These are phyloP conservation scores for Boletus barrowsii DNA, from an alignment of 768 basidiomycete genomes.

Conservation along the genomic window DNA sequence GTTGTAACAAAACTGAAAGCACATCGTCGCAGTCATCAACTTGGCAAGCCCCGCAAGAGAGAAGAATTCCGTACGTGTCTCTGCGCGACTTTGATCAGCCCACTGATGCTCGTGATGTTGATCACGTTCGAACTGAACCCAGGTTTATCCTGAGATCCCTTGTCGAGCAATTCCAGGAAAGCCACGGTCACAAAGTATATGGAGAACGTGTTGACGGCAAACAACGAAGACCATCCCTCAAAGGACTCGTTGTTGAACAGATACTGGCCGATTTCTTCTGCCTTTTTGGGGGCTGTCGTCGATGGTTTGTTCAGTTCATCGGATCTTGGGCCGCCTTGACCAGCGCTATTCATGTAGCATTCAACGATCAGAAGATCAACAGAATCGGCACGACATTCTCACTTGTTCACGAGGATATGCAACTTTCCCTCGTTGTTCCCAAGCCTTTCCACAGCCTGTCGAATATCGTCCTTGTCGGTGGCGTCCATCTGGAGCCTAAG, in stretches of 20 bases:
- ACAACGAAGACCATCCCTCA: constrained; percentile 61
- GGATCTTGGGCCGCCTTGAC: constrained; percentile 65
- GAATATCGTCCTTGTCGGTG: constrained; percentile 66
- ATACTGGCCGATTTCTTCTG: constrained; percentile 63
- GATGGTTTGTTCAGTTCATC: constrained; percentile 54
- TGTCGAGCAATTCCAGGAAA: constrained; percentile 71
- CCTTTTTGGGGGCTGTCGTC: constrained; percentile 57
- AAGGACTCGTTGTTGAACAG: constrained; percentile 67
- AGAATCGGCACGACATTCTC: constrained; percentile 11
- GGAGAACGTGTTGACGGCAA: constrained; percentile 69
- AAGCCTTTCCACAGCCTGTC: constrained; percentile 43
- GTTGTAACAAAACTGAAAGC: constrained; percentile 71
- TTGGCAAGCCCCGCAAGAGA: not conserved
- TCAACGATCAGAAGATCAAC: constrained; percentile 1
- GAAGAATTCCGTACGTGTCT: constrained; percentile 58
- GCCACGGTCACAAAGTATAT: constrained; percentile 75
- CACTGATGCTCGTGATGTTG: constrained; percentile 78
- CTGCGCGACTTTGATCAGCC: constrained; percentile 66
- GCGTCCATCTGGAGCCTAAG: constrained; percentile 66
- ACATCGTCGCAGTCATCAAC: not conserved
- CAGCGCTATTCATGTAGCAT: constrained; percentile 48
- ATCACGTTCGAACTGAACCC: constrained; percentile 65
- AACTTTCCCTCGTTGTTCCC: constrained; percentile 54
- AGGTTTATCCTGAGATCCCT: constrained; percentile 58
- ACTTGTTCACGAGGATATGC: constrained; percentile 86